Conservation (phyloP, 441 rosid genomes). For the Croton setiger region DNA sequence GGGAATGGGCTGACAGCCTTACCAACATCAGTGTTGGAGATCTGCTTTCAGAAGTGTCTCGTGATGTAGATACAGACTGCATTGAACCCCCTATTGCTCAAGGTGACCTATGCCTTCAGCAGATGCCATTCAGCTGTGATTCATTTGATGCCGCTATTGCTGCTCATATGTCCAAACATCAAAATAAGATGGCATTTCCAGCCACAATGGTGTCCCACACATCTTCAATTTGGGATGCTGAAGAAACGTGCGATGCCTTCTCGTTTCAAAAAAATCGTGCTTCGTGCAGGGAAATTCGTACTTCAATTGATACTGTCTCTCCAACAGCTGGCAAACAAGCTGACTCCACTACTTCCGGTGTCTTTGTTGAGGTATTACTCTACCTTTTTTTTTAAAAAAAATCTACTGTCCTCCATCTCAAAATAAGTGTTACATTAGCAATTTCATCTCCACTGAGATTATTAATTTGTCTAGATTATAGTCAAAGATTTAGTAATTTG, state of each 20-base stretch:
- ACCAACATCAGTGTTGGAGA: conserved; percentile 92
- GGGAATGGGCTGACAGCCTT: conserved; percentile 96
- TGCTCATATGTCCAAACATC: conserved; percentile 82
- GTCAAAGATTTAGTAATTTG: too few species aligned
- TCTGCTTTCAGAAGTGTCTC: conserved; percentile 69
- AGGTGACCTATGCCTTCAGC: conserved; percentile 51
- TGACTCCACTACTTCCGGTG: conserved; percentile 25
- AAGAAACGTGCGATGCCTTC: conserved; percentile 97
- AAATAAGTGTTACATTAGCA: too few species aligned
- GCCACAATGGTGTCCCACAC: conserved; percentile 42
- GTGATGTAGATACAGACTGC: conserved; percentile 38
- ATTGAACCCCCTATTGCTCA: conserved; percentile 35
- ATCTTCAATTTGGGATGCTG: conserved; percentile 90
- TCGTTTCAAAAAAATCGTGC: conserved; percentile 53
- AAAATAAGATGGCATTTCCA: conserved; percentile 45
- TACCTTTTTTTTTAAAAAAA: conserved; percentile 9
- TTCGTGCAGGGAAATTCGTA: conserved; percentile 28
- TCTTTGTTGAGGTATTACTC: conserved; percentile 42
- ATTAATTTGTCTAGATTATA: too few species aligned
- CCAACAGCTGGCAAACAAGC: conserved; percentile 29
- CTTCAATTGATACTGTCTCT: conserved; percentile 33
- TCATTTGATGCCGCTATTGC: conserved; percentile 98
- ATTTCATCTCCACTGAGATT: too few species aligned
- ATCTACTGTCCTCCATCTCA: background rate
- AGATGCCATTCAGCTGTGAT: conserved; percentile 75